Evolutionary conservation across 2,329 filamentous ascomycete species (phyloP).

Genomic region (Hypoxylon sp.): DNA sequence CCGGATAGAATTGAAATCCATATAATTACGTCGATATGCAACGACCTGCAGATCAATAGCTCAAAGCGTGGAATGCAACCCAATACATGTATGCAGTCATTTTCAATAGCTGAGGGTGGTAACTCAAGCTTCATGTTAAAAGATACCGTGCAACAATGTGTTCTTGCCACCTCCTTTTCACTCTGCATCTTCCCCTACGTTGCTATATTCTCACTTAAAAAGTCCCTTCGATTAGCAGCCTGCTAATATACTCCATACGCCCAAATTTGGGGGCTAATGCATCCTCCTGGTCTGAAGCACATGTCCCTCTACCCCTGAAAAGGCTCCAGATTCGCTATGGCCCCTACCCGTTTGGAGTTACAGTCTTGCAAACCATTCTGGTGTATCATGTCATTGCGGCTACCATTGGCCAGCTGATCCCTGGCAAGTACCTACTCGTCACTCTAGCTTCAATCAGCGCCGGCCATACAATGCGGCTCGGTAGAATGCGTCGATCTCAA

Average conservation of each 20-base stretch:
- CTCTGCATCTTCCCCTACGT: background rate
- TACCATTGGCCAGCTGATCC: conserved; percentile 12
- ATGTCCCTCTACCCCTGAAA: conserved; percentile 21
- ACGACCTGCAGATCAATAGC: conserved; percentile 20
- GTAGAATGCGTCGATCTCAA: conserved; percentile 17
- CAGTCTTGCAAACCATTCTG: conserved; percentile 19
- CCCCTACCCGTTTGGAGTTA: conserved; percentile 25
- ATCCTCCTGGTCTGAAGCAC: conserved; percentile 37
- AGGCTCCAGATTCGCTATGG: conserved; percentile 25
- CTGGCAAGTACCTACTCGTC: conserved; percentile 3
- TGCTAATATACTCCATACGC: conserved; percentile 27
- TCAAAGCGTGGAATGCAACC: conserved; percentile 23
- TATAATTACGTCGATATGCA: conserved; percentile 13
- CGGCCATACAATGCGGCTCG: conserved; percentile 7
- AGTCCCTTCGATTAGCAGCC: conserved; percentile 9
- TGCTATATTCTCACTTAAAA: conserved; percentile 12
- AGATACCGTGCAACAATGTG: background rate
- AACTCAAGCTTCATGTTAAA: conserved; percentile 10
- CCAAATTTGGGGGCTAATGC: conserved; percentile 30
- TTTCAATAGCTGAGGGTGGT: background rate
- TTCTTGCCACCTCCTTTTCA: conserved; percentile 22
- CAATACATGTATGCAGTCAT: conserved; percentile 3
- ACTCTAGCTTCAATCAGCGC: conserved; percentile 15
- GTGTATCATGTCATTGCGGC: conserved; percentile 13
- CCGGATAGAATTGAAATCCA: conserved; percentile 10